These are phyloP conservation scores for Fusarium stilboides DNA, from an alignment of 2,329 filamentous ascomycete genomes.

Conservation along the genomic window DNA sequence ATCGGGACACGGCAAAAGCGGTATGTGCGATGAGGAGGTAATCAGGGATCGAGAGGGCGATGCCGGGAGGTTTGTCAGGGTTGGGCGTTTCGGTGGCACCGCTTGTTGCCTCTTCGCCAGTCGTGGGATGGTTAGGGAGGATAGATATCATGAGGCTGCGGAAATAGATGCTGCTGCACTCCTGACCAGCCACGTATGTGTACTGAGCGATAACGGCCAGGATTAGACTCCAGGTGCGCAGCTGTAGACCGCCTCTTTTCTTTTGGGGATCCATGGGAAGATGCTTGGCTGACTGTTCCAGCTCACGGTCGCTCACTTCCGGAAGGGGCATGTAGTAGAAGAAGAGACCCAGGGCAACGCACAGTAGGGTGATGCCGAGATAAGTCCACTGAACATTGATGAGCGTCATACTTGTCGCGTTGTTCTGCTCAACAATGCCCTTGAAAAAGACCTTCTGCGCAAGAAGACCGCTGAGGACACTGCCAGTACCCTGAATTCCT, in stretches of 20 bases:
- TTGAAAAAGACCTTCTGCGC: constrained; percentile 83
- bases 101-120: constrained; percentile 40
- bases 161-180: constrained; percentile 74
- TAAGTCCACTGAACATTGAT: constrained; percentile 89
- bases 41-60: constrained; percentile 70
- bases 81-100: constrained; percentile 51
- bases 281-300: constrained; percentile 63
- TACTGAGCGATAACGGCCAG: constrained; percentile 84
- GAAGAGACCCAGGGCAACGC: constrained; percentile 77
- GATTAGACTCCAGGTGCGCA: constrained; percentile 72
- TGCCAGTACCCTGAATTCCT: constrained; percentile 82
- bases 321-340: constrained; percentile 79
- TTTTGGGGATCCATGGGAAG: constrained; percentile 67
- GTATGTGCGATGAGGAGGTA: constrained; percentile 81
- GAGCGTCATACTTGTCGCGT: constrained; percentile 63
- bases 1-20: constrained; percentile 81
- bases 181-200: constrained; percentile 83
- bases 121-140: constrained; percentile 50
- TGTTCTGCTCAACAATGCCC: constrained; percentile 61
- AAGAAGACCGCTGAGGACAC: constrained; percentile 79
- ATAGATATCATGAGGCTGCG: constrained; percentile 63
- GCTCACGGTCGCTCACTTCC: constrained; percentile 70
- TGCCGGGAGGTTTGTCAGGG: constrained; percentile 58
- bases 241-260: constrained; percentile 66
- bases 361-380: constrained; percentile 83